Evolutionary conservation across 2,329 filamentous ascomycete genomes (phyloP), one percentile per base, ranked within the genome.

Genomic region (Colletotrichum musicola): DNA sequence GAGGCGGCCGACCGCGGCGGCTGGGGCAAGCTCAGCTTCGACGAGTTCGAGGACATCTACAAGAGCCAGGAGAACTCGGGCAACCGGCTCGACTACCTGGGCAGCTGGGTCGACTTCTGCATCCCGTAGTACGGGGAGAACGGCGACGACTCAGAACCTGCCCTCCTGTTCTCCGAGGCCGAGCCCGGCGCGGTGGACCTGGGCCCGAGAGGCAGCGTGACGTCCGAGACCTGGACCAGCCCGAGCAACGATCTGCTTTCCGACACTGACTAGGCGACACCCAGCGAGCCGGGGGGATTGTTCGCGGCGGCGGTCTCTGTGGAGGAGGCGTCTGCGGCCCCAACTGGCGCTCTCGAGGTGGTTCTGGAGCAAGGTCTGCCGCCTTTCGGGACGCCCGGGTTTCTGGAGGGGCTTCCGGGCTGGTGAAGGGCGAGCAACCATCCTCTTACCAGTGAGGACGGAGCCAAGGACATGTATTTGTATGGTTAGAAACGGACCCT

Each of bases 71-170:
- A 90, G 72, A 88, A 89, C 25, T 81, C 83, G 30, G 86, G 85
- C 14, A 89, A 89, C 75, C 82, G 91, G 61, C 84, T 95, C 70
- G 92, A 93, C 73, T 95, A 97, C 79, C 84, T 98, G 54, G 93
- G 93, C 68, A 93, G 89, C 74, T 98, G 95, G 95, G 93, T 98
- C 79, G 95, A 98, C 77, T 90, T 91, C 77, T 92, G 89, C 77
- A 90, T 92, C 72, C 89, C 89, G 14, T 89, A 84, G 78, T 30
- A 44, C 44, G 62, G 38, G 25, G 20, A 18, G 30, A 57, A 27
- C 40, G 22, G 49, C 55, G n/a, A 12, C 25, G 40, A 35, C 18
- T 16, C 64, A 14, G 40, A 51, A 6, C 40, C 16, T 13, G 40
- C 10, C 10, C 10, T 42, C 40, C 12, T 42, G 30, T 35, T 35